Evolutionary conservation across 2,329 filamentous ascomycete species (phyloP).

Genomic region (Thelonectria olida): DNA sequence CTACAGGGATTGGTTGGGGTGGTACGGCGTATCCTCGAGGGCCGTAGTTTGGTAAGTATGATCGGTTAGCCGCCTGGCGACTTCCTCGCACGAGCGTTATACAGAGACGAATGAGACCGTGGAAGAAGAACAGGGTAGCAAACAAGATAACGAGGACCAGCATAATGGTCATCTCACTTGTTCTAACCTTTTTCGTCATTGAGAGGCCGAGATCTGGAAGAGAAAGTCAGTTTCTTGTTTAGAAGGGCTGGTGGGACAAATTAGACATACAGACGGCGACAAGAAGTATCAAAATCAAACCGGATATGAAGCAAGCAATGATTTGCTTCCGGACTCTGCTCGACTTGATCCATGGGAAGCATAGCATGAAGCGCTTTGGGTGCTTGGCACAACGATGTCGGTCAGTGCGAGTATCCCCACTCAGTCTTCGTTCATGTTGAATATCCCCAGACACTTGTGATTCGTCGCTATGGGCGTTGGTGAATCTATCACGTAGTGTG

Average conservation of each 20-base stretch:
- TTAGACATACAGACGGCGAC: slow-evolving; percentile 70
- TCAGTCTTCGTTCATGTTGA: neutral
- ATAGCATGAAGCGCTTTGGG: slow-evolving; percentile 60
- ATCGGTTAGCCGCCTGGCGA: slow-evolving; percentile 34
- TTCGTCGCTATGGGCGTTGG: neutral
- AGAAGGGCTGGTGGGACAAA: too few relatives aligned
- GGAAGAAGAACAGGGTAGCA: slow-evolving; percentile 81
- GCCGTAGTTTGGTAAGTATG: slow-evolving; percentile 52
- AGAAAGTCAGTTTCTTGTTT: slow-evolving; percentile 7
- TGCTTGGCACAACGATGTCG: slow-evolving; percentile 22
- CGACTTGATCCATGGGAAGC: slow-evolving; percentile 65
- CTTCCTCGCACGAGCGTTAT: slow-evolving; percentile 68
- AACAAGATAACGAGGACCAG: slow-evolving; percentile 81
- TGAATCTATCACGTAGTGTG: neutral
- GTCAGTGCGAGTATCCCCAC: neutral
- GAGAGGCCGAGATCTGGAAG: slow-evolving; percentile 78
- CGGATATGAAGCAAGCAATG: slow-evolving; percentile 71
- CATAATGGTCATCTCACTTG: slow-evolving; percentile 80
- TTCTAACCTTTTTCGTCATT: slow-evolving; percentile 69
- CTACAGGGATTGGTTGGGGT: slow-evolving; percentile 77
- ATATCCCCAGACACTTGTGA: slow-evolving; percentile 1
- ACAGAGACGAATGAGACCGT: slow-evolving; percentile 78
- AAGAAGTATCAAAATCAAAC: slow-evolving; percentile 66
- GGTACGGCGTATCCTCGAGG: slow-evolving; percentile 76
- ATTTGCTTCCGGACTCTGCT: slow-evolving; percentile 63